These are phyloP conservation scores for Brassica balearica DNA, from an alignment of 441 rosid species.

Conservation along the genomic window DNA sequence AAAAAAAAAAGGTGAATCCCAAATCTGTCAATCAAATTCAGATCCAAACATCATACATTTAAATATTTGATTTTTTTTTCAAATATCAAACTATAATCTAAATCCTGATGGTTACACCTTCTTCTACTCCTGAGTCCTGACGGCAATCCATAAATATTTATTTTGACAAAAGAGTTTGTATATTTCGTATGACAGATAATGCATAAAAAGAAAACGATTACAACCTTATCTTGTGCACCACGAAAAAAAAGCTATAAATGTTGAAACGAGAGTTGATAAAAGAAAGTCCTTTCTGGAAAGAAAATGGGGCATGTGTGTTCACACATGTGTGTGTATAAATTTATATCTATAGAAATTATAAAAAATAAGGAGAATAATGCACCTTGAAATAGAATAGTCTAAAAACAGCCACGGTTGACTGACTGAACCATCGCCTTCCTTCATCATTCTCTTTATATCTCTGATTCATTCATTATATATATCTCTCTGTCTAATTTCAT, in stretches of 20 bases:
- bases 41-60: neutral
- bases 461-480: constrained; percentile 12
- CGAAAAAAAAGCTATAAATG: neutral
- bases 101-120: neutral
- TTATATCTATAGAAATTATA: neutral
- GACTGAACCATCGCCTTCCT: constrained; percentile 28
- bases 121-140: neutral
- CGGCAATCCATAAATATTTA: neutral
- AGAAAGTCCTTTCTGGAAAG: neutral
- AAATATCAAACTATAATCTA: neutral
- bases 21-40: neutral
- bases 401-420: constrained; percentile 39
- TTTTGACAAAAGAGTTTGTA: neutral
- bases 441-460: neutral
- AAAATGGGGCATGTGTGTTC: constrained; percentile 9
- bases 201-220: neutral
- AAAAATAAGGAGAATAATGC: neutral
- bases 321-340: neutral
- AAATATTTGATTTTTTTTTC: neutral
- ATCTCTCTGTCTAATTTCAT: constrained; percentile 5
- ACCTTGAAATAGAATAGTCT: constrained; percentile 28
- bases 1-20: neutral
- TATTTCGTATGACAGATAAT: neutral
- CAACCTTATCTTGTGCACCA: neutral
- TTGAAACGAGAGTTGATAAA: neutral